Percentiles rank a stretch among this genome's conserved stretches.
These are phyloP conservation scores for Phialophora tarda DNA, from an alignment of 2,329 filamentous ascomycete species.

Conservation along the genomic window DNA sequence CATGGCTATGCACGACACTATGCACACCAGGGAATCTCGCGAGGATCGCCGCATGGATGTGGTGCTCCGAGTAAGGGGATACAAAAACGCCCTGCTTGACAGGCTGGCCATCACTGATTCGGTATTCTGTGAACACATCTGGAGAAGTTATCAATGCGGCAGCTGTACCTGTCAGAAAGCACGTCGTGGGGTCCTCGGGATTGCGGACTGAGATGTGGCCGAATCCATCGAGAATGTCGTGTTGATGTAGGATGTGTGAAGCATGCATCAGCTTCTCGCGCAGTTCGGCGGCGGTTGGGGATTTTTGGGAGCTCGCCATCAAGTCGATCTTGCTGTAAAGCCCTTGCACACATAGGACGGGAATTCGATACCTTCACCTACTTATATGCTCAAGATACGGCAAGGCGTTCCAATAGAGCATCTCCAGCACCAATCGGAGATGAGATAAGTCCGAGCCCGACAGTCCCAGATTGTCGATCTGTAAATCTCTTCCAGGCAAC, in stretches of 20 bases:
- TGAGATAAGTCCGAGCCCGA: neutral
- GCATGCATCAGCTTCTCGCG: constrained; percentile 15
- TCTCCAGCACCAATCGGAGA: constrained; percentile 5
- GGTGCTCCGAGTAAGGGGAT: constrained; percentile 7
- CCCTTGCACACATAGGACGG: too few species aligned
- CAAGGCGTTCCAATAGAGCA: neutral
- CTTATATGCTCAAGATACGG: neutral
- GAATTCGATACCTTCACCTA: neutral
- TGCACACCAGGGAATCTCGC: neutral
- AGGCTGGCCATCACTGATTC: neutral
- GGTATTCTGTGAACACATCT: constrained; percentile 6
- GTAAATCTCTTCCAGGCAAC: neutral
- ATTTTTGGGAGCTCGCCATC: neutral
- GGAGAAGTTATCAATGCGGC: constrained; percentile 6
- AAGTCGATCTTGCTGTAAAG: neutral
- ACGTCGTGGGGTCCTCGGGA: constrained; percentile 3
- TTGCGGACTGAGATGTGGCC: constrained; percentile 12
- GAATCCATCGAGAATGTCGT: constrained; percentile 6
- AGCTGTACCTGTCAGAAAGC: constrained; percentile 9
- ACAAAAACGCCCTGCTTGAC: constrained; percentile 1
- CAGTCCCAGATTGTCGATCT: neutral
- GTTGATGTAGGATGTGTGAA: constrained; percentile 6
- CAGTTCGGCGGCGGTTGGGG: neutral
- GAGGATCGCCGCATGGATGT: constrained; percentile 13
- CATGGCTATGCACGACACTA: constrained; percentile 13